Conservation (phyloP, 73 alveolate genomes). For the Paramecium octaurelia region DNA sequence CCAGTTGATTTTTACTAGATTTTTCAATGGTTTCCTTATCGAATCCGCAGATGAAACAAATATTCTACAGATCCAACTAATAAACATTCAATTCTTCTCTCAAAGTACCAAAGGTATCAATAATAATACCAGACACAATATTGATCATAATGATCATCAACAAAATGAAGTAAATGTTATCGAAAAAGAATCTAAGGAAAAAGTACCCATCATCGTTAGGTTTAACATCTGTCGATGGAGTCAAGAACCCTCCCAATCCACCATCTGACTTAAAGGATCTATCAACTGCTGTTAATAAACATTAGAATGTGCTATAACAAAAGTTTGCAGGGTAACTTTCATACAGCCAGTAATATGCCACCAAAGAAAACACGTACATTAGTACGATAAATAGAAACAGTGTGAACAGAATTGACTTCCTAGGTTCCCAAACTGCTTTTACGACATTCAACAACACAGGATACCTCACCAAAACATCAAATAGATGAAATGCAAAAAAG, state of each 20-base stretch:
- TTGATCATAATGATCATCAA: conserved; percentile 69
- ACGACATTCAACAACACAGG: conserved; percentile 69
- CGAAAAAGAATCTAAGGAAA: conserved; percentile 62
- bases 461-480: conserved; percentile 65
- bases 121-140: conserved; percentile 82
- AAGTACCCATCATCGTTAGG: conserved; percentile 32
- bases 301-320: conserved; percentile 69
- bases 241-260: conserved; percentile 77
- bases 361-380: conserved; percentile 59
- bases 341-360: conserved; percentile 67
- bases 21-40: conserved; percentile 89
- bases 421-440: conserved; percentile 66
- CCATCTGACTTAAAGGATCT: conserved; percentile 82
- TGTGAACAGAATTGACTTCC: conserved; percentile 65
- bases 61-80: conserved; percentile 81
- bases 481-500: conserved; percentile 64
- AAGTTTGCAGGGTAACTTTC: conserved; percentile 57
- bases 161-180: conserved; percentile 49
- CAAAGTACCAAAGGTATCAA: conserved; percentile 92
- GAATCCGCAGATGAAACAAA: conserved; percentile 93
- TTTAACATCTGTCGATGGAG: conserved; percentile 43
- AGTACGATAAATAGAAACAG: conserved; percentile 60
- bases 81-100: conserved; percentile 88
- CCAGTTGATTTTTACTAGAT: conserved; percentile 73
- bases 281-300: conserved; percentile 75